A percentile compares a stretch with the other conserved stretches of the same genome.
Conservation (phyloP, 129 eudicot species). For the Helianthus annuus region HanXRQr2.0-SUNRISE NC_035449.2:117435121-117435620, state of each 20-base stretch:
- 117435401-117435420: background rate
- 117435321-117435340: slow-evolving; percentile 23
- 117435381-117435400: slow-evolving; percentile 32
- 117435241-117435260: background rate
- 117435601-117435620: no score
- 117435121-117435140: slow-evolving; percentile 30
- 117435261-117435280: background rate
- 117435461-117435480: no score
- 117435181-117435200: slow-evolving; percentile 33
- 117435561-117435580: no score
- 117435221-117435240: slow-evolving; percentile 37
- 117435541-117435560: no score
- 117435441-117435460: no score
- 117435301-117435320: background rate
- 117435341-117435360: slow-evolving; percentile 33
- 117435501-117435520: no score
- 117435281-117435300: background rate
- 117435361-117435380: slow-evolving; percentile 15
- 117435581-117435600: no score
- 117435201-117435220: slow-evolving; percentile 41
- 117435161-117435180: slow-evolving; percentile 33
- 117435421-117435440: background rate
- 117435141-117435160: slow-evolving; percentile 43
- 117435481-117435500: no score
- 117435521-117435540: no score